Evolutionary conservation across 306 rosid genomes (phyloP).

Genomic region (Biancaea sappan): DNA sequence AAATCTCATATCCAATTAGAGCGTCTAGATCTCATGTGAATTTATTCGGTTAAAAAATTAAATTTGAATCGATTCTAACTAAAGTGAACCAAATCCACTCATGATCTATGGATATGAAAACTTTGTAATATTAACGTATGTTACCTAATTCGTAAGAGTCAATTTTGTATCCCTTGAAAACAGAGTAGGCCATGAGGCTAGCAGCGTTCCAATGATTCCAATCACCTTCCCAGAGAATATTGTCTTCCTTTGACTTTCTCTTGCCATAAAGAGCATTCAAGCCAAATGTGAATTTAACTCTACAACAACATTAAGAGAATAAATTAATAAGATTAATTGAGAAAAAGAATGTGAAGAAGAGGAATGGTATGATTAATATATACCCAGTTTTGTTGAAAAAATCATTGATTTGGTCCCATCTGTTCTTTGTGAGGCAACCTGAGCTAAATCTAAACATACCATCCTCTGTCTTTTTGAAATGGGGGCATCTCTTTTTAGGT

Average conservation of each 20-base stretch:
- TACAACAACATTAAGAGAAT: neutral
- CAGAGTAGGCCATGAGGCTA: conserved; percentile 52
- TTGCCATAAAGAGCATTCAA: conserved; percentile 58
- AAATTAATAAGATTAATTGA: neutral
- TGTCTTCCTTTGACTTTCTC: conserved; percentile 32
- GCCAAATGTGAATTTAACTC: conserved; percentile 62
- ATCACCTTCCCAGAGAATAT: conserved; percentile 41
- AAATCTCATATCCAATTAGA: neutral
- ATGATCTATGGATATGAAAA: too few relatives aligned
- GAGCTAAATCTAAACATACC: conserved; percentile 58
- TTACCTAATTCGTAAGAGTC: conserved; percentile 68
- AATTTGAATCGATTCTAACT: too few relatives aligned
- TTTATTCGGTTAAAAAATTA: too few relatives aligned
- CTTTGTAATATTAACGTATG: neutral
- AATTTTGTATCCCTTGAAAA: conserved; percentile 59
- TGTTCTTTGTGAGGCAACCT: conserved; percentile 48
- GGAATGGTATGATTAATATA: neutral
- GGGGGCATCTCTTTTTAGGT: conserved; percentile 22
- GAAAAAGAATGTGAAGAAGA: neutral
- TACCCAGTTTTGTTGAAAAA: conserved; percentile 46
- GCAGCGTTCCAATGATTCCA: conserved; percentile 61
- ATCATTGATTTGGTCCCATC: conserved; percentile 57
- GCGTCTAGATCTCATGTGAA: too few relatives aligned
- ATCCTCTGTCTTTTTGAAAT: conserved; percentile 7
- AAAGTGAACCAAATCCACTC: too few relatives aligned